A percentile compares a stretch with the other conserved stretches of the same genome.
Evolutionary conservation across 257 asterid species (phyloP).

Genomic region (Solanum pennellii): DNA sequence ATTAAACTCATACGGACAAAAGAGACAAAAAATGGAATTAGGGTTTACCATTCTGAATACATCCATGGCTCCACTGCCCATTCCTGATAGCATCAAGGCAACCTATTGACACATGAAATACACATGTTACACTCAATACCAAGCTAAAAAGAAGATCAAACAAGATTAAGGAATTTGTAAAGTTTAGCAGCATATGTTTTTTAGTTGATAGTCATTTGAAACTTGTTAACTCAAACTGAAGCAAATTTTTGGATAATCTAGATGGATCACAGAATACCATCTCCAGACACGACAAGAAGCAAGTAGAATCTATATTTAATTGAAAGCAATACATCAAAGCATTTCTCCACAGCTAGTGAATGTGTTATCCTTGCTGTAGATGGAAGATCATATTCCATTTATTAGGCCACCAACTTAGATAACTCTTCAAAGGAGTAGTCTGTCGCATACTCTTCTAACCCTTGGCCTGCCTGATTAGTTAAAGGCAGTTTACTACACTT

Average conservation of each 20-base stretch:
- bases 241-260: neutral
- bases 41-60: conserved; percentile 72
- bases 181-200: neutral
- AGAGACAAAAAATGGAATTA: neutral
- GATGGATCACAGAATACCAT: neutral
- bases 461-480: neutral
- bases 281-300: neutral
- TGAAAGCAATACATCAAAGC: neutral
- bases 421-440: neutral
- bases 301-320: neutral
- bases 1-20: neutral
- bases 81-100: conserved; percentile 91
- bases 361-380: neutral
- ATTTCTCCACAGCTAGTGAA: neutral
- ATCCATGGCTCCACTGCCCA: conserved; percentile 77
- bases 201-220: neutral
- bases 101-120: conserved; percentile 39
- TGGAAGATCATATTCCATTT: neutral
- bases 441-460: neutral
- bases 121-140: neutral
- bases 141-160: neutral
- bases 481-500: neutral
- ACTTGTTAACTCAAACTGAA: neutral
- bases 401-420: neutral
- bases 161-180: neutral